Base-by-base conservation (phyloP, 768 basidiomycete species). In the Mycena maculata region DNA sequence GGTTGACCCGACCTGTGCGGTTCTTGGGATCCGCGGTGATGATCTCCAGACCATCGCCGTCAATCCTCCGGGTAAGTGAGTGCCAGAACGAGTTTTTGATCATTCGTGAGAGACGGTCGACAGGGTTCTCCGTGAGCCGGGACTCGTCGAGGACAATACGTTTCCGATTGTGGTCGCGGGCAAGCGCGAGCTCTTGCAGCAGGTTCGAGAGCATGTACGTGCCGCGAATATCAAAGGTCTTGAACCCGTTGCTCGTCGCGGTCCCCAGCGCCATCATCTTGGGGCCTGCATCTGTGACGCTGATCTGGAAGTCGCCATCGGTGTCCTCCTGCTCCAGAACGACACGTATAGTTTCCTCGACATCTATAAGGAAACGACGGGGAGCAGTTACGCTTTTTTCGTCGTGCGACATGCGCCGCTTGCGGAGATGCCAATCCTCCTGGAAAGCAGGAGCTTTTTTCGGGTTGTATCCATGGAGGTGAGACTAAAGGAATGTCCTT, bases 121-220 rank as follows among this genome's bases (percentile, higher is more conserved):
- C 97, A 0, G 97, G 97, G 76, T 99, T 99, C 81, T 99, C 97
- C 0, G 93, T 94, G 55, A 99, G 85, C 68, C 97, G 92, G n/a
- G 95, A 91, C 78, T 99, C 98, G 72, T 99, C 98, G n/a, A 99
- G 90, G 22, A 99, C 95, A 75, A 99, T 98, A 10, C 95, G 92
- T 80, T 97, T 97, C 62, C 96, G 86, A 69, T 92, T 92, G 79
- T 97, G 96, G 76, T 99, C 97, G 11, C 95, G 90, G 8, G 98
- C 97, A 23, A 99, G 88, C 3, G 97, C 97, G 50, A 99, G 91
- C 77, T 99, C 97, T 83, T 99, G 97, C n/a, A 99, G 86, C 27
- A 99, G 88, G 79, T 98, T 99, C 15, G 97, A 98, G 49, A 99
- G 85, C 97, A 98, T 99, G 80, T 99, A 99, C n/a, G 93, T 98